Conservation (phyloP, 805 yeast genomes). For the Lipomyces lipofer region DNA sequence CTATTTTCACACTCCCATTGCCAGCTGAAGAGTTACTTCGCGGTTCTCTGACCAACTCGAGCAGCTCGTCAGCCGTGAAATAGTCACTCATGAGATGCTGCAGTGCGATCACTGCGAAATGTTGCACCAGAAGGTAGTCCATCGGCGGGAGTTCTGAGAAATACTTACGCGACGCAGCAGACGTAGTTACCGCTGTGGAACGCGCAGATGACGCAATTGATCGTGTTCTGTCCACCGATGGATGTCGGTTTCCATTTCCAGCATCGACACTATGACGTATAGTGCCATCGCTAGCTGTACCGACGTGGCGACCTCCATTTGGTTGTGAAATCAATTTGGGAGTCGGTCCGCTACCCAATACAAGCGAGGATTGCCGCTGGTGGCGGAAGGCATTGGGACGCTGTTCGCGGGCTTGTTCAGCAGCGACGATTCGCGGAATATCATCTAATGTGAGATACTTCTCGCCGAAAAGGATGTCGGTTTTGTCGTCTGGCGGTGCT, state of each 20-base stretch:
- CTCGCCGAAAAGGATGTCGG: constrained; percentile 44
- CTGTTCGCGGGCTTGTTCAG: constrained; percentile 91
- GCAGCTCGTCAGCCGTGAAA: constrained; percentile 43
- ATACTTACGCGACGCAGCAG: constrained; percentile 18
- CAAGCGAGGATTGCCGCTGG: constrained; percentile 17
- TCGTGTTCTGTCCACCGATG: constrained; percentile 5
- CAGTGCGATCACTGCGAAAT: constrained; percentile 54
- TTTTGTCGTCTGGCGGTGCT: constrained; percentile 8
- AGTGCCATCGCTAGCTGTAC: neutral
- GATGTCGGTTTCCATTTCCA: neutral
- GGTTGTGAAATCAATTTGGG: constrained; percentile 20
- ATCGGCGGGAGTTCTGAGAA: constrained; percentile 47
- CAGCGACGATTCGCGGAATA: constrained; percentile 94
- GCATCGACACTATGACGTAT: neutral
- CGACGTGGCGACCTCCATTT: constrained; percentile 1
- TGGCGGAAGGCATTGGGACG: constrained; percentile 90
- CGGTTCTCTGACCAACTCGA: constrained; percentile 37
- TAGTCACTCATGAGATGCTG: constrained; percentile 39
- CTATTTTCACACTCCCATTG: constrained; percentile 40
- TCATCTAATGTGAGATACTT: constrained; percentile 90
- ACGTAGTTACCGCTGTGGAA: constrained; percentile 3
- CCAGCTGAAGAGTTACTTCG: constrained; percentile 3
- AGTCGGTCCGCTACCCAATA: constrained; percentile 12
- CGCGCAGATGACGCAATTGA: constrained; percentile 12
- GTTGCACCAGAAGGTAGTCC: constrained; percentile 61